Evolutionary conservation across 768 basidiomycete species (phyloP), one percentile per base, ranked within the genome.

Genomic region (Boletus pseudo-olivaceus): DNA sequence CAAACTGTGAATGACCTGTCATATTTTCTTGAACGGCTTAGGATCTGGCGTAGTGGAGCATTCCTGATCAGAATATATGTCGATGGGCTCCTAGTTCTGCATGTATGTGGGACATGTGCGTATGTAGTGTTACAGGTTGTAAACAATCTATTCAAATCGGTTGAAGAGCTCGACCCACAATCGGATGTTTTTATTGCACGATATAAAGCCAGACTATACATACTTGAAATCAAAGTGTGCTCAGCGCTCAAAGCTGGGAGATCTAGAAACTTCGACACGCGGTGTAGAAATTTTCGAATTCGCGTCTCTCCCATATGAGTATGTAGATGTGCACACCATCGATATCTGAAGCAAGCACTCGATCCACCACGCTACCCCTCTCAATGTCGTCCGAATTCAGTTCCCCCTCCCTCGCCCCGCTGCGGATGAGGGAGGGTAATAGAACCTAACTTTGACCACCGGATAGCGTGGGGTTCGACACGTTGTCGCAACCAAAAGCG

Each of bases 401-500:
- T 11, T 7, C 23, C 19, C 11, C 32, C 19, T 14, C 39, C n/a
- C 4, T 46, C 19, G 9, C 26, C 33, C 23, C 23, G 23, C 4
- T 23, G 23, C 23, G 23, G 23, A 4, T 23, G 30, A 47, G 38
- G 19, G 1, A 38, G 27, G 9, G 30, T 11, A 49, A 53, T 8
- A 33, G 53, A 42, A 9, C 55, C 23, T 23, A 54, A 12, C 26
- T 37, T 35, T 8, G 40, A 51, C 59, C 63, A 62, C 35, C 53
- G 48, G n/a, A 53, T 29, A 10, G 35, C n/a, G 2, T 38, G 34
- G 10, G 42, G 7, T 4, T 41, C 47, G 3, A 19, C 32, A 10
- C 30, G 23, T 29, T 34, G 45, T 30, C 43, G 59, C 34, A 49
- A 40, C 63, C 63, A 64, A 53, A 64, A 57, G 27, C 23, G 40